Evolutionary conservation across 2,329 filamentous ascomycete genomes (phyloP).

Genomic region (Cytospora piceicola): DNA sequence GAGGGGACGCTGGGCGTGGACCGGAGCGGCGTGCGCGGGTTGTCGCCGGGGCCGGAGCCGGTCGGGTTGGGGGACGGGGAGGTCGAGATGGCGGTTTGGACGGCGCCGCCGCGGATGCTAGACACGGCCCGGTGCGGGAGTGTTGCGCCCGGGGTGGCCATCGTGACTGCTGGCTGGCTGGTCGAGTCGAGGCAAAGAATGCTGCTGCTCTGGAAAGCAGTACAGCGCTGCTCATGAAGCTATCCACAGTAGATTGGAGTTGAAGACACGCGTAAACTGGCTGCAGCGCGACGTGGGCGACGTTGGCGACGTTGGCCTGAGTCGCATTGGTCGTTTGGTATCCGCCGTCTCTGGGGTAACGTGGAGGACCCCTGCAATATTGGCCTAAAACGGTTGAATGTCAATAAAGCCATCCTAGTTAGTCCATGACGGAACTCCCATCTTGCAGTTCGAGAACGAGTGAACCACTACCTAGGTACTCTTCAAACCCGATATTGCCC

Average conservation of each 20-base stretch:
- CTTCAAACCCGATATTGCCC: not conserved
- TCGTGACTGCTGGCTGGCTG: slow-evolving; percentile 34
- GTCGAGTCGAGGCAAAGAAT: not conserved
- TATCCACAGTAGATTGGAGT: no score
- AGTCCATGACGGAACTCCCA: slow-evolving; percentile 8
- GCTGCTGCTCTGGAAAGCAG: slow-evolving; percentile 1
- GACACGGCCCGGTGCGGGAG: slow-evolving; percentile 63
- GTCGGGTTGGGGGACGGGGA: slow-evolving; percentile 10
- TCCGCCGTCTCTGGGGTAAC: slow-evolving; percentile 34
- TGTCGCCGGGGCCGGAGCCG: slow-evolving; percentile 35
- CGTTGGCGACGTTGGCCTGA: not conserved
- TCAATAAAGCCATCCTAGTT: slow-evolving; percentile 37
- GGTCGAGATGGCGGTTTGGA: slow-evolving; percentile 29
- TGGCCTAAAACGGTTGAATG: slow-evolving; percentile 36
- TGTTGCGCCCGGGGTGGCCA: slow-evolving; percentile 51
- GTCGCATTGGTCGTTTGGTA: slow-evolving; percentile 5
- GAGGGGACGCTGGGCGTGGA: slow-evolving; percentile 57
- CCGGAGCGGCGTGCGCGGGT: slow-evolving; percentile 66
- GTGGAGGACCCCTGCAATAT: slow-evolving; percentile 18
- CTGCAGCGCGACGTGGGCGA: not conserved
- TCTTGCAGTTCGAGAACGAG: not conserved
- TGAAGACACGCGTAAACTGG: slow-evolving; percentile 9
- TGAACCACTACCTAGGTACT: slow-evolving; percentile 4
- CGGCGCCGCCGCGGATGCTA: slow-evolving; percentile 53
- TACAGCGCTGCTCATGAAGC: not conserved